These are phyloP conservation scores for Salix purpurea DNA, from an alignment of 345 rosid genomes.

Conservation along the genomic window DNA sequence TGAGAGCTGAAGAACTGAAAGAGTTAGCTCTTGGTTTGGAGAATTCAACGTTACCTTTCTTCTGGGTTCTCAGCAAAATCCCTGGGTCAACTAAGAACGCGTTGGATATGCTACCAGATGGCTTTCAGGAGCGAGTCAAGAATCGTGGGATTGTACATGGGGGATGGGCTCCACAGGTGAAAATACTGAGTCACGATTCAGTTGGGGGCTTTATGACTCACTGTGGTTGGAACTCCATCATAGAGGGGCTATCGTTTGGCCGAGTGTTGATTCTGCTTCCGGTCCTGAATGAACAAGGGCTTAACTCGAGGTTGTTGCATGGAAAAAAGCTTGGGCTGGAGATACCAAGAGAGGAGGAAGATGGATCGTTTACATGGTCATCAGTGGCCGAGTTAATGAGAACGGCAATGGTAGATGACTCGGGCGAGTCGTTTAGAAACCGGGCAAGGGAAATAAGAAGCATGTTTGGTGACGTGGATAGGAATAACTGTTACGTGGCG, in stretches of 20 bases:
- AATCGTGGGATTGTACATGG: background rate
- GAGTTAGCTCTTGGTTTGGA: slow-evolving; percentile 49
- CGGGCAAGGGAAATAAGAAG: background rate
- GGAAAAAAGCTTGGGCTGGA: slow-evolving; percentile 20
- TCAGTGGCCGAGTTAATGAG: slow-evolving; percentile 7
- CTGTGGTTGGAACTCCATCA: slow-evolving; percentile 22
- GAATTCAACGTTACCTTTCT: slow-evolving; percentile 36
- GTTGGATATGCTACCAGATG: slow-evolving; percentile 17
- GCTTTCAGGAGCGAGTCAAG: slow-evolving; percentile 9
- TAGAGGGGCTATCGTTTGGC: slow-evolving; percentile 7
- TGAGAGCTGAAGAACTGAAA: slow-evolving; percentile 25
- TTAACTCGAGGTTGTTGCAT: slow-evolving; percentile 20
- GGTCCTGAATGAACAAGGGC: slow-evolving; percentile 20
- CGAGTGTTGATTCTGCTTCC: slow-evolving; percentile 19
- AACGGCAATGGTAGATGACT: background rate
- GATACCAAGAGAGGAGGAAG: slow-evolving; percentile 12
- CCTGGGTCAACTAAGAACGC: slow-evolving; percentile 9
- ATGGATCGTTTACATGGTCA: slow-evolving; percentile 20
- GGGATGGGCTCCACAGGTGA: slow-evolving; percentile 21
- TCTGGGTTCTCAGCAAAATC: slow-evolving; percentile 35
- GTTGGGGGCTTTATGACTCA: slow-evolving; percentile 28
- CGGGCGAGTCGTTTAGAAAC: background rate
- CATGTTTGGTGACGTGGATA: background rate
- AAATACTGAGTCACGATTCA: slow-evolving; percentile 22
- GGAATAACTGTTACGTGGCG: background rate